Conservation (phyloP, 768 basidiomycete species). For the Lentinula guzmanii region DNA sequence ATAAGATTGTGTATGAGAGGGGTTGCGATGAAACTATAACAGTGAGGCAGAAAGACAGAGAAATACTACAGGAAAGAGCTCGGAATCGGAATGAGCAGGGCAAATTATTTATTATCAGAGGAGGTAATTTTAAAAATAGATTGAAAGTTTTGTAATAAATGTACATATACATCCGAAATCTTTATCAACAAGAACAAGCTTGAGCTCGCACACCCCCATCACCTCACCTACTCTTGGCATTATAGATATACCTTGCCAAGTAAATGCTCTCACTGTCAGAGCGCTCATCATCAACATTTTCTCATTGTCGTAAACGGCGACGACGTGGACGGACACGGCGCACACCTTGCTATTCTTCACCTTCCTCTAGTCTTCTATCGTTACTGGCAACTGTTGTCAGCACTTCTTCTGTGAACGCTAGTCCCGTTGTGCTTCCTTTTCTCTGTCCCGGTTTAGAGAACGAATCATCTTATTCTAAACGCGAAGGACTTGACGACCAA, state of each 20-base stretch:
- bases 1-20: constrained; percentile 65
- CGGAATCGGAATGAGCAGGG: not conserved
- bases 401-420: constrained; percentile 37
- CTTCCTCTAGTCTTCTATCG: constrained; percentile 48
- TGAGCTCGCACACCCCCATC: not conserved
- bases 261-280: constrained; percentile 1
- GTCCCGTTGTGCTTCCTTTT: constrained; percentile 53
- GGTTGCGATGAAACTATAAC: constrained; percentile 54
- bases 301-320: constrained; percentile 16
- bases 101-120: not conserved
- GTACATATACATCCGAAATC: not conserved
- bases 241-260: not conserved
- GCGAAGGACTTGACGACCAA: not conserved
- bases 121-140: not conserved
- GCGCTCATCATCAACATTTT: constrained; percentile 3
- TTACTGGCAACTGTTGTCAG: constrained; percentile 50
- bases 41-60: constrained; percentile 23
- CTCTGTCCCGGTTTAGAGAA: constrained; percentile 47
- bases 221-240: not conserved
- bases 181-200: constrained; percentile 1
- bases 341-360: constrained; percentile 17
- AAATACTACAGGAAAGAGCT: constrained; percentile 25
- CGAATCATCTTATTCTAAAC: constrained; percentile 8
- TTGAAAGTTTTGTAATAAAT: not conserved
- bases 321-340: constrained; percentile 16